These are phyloP conservation scores for Agaricus blazei DNA, from an alignment of 768 basidiomycete genomes.

Conservation along the genomic window DNA sequence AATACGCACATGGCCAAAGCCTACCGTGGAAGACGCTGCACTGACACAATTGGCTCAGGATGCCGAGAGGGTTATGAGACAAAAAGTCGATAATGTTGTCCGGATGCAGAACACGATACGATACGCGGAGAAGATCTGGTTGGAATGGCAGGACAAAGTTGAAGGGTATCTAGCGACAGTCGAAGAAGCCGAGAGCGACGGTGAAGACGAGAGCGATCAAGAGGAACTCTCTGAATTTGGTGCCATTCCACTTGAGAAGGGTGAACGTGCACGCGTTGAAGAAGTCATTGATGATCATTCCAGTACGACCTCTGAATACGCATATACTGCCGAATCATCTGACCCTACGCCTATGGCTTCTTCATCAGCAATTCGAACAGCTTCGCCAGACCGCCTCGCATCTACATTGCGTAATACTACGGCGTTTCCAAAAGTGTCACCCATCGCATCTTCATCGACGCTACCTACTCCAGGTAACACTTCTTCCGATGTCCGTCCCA, in stretches of 20 bases:
- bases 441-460: constrained; percentile 24
- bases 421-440: constrained; percentile 2
- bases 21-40: constrained; percentile 80
- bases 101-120: constrained; percentile 96
- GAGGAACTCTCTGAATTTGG: constrained; percentile 25
- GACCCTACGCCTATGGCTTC: constrained; percentile 72
- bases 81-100: constrained; percentile 92
- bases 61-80: constrained; percentile 82
- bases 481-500: constrained; percentile 20
- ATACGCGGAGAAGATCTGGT: constrained; percentile 95
- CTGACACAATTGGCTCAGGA: constrained; percentile 81
- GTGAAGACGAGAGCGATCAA: constrained; percentile 31
- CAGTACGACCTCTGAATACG: constrained; percentile 64
- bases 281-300: constrained; percentile 45
- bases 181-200: constrained; percentile 51
- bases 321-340: constrained; percentile 43
- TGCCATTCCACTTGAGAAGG: background rate
- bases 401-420: constrained; percentile 9
- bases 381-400: constrained; percentile 36
- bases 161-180: constrained; percentile 56
- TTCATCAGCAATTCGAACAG: constrained; percentile 13
- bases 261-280: constrained; percentile 10
- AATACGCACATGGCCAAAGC: constrained; percentile 84
- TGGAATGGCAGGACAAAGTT: constrained; percentile 93
- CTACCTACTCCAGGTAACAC: constrained; percentile 10